phyloP scores from a whole-genome alignment of 345 rosid species.

The Physaria fendleri region DNA sequence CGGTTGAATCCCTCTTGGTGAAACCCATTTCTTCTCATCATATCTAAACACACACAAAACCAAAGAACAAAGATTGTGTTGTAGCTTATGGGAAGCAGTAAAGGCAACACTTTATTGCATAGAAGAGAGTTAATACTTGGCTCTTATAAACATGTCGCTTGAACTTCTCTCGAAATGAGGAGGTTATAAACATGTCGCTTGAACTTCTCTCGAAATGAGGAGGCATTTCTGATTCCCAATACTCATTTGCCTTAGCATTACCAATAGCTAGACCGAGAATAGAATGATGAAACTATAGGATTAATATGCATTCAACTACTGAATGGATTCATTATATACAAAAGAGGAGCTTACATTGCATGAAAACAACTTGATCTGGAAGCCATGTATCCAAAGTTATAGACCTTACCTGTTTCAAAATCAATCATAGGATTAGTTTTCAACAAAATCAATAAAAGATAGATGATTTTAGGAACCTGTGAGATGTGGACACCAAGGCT shows the following conservation, averaged over 20 bases:
- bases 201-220: conserved; percentile 62
- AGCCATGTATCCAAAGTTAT: conserved; percentile 97
- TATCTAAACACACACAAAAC: conserved; percentile 47
- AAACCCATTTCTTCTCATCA: conserved; percentile 70
- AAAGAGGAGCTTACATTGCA: conserved; percentile 56
- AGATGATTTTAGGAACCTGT: too few species aligned
- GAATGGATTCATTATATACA: neutral
- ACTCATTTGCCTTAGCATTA: conserved; percentile 66
- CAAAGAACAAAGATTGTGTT: neutral
- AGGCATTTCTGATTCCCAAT: conserved; percentile 98
- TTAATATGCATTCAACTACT: neutral
- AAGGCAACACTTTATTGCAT: neutral
- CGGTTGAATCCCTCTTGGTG: conserved; percentile 33
- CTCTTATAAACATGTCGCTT: conserved; percentile 62
- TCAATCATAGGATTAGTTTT: too few species aligned
- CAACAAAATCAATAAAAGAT: too few species aligned
- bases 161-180: too few species aligned
- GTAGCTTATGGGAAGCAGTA: neutral
- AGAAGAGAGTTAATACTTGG: conserved; percentile 53
- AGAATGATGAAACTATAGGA: neutral
- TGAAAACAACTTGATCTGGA: conserved; percentile 81
- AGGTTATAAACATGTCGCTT: conserved; percentile 64
- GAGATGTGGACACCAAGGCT: too few species aligned
- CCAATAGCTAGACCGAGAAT: conserved; percentile 54
- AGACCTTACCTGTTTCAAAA: conserved; percentile 66